phyloP scores from a whole-genome alignment of 2,329 filamentous ascomycete genomes.

The Fusarium luffae region DNA sequence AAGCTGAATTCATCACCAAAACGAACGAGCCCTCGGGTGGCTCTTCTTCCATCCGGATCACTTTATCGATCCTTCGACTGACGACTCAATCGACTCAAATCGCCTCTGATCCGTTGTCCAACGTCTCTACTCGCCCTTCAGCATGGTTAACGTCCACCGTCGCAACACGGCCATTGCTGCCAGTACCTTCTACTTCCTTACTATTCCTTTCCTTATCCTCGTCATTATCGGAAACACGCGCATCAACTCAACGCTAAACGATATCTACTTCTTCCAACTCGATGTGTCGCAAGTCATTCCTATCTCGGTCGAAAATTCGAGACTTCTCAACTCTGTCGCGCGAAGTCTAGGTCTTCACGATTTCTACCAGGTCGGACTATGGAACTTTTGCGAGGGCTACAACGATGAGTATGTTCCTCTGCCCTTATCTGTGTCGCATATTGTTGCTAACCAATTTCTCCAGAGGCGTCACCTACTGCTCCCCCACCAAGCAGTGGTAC shows the following conservation, averaged over 20 bases:
- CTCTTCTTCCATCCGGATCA: constrained; percentile 7
- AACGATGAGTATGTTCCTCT: constrained; percentile 62
- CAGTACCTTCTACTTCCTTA: constrained; percentile 76
- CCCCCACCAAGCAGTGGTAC: constrained; percentile 74
- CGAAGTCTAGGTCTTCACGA: constrained; percentile 89
- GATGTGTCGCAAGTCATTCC: constrained; percentile 86
- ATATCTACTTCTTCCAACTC: constrained; percentile 87
- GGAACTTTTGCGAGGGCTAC: constrained; percentile 93
- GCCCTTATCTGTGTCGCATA: background rate
- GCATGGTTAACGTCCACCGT: constrained; percentile 51
- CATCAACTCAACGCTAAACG: constrained; percentile 68
- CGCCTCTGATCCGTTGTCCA: background rate
- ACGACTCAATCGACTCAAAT: background rate
- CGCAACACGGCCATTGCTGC: constrained; percentile 72
- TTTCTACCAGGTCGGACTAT: constrained; percentile 92
- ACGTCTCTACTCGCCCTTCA: background rate
- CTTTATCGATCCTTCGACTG: background rate
- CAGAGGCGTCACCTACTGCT: constrained; percentile 81
- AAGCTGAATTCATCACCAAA: constrained; percentile 24
- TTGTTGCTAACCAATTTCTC: constrained; percentile 52
- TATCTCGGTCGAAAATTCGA: constrained; percentile 74
- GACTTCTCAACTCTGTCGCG: constrained; percentile 87
- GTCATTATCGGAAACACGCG: constrained; percentile 80
- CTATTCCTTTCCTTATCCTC: constrained; percentile 82
- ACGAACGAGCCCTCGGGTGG: constrained; percentile 13